Evolutionary conservation across 2,329 filamentous ascomycete species (phyloP), one percentile per base, ranked within the genome.

Genomic region (Botryotinia globosa): DNA sequence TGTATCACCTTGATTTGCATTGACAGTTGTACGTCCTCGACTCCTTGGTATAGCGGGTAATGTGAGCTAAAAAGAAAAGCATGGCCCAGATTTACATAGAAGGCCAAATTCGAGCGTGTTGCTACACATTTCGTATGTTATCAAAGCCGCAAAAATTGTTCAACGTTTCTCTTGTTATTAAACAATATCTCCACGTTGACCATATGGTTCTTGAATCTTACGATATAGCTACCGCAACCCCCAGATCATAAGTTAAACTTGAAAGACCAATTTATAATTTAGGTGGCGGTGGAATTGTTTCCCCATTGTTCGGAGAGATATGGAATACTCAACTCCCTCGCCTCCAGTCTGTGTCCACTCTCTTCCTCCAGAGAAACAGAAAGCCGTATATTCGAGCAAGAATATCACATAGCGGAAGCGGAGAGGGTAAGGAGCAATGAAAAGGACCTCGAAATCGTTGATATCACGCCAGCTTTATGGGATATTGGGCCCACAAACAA

Each of bases 281-380:
- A 54, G n/a, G 51, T 54, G 3, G 29, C 14, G 16, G 51, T 1
- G 16, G 25, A 3, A 4, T 54, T n/a, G 16, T 54, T 9, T 29
- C 18, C 3, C n/a, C 6, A 14, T 4, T 29, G 3, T 16, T 29
- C n/a, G n/a, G n/a, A 51, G 51, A 54, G 1, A 54, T 29, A 18
- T 16, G 12, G 51, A 54, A 54, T 2, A 29, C 14, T 29, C 51
- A 54, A 18, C 51, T 54, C 51, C 29, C n/a, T 2, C 51, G 6
- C 3, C 4, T 2, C n/a, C 4, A 29, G n/a, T 1, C 3, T 18
- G 29, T 29, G n/a, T 29, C n/a, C 0, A 54, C 6, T 18, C 14
- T 54, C 14, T 7, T 18, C 3, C n/a, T 18, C 14, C 29, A 4
- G 8, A n/a, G 14, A 29, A 18, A 14, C 3, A 29, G n/a, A 29